Evolutionary conservation across 2,329 filamentous ascomycete genomes (phyloP).

Genomic region (Paecilomyces sp.): DNA sequence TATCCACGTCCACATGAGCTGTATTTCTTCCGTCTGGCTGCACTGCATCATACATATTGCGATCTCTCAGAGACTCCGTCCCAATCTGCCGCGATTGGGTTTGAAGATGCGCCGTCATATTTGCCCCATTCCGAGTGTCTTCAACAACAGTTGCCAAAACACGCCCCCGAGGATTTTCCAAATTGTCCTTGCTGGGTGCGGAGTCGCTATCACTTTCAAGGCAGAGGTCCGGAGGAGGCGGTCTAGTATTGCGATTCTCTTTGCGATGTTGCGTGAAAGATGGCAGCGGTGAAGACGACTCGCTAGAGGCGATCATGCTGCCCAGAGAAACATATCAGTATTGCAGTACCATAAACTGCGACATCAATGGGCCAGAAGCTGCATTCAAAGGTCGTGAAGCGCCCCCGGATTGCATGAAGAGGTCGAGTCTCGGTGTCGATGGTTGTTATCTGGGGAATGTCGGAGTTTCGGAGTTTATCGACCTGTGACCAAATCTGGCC

Average conservation of each 20-base stretch:
- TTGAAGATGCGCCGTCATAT: not conserved
- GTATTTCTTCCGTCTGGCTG: not conserved
- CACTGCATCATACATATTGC: not conserved
- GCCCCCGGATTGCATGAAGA: not conserved
- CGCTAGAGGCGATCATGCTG: not conserved
- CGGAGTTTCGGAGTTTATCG: not conserved
- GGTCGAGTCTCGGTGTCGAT: not conserved
- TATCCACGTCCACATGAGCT: not conserved
- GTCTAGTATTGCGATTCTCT: not conserved
- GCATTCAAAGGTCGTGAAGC: not conserved
- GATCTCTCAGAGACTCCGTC: not conserved
- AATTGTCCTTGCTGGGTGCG: not conserved
- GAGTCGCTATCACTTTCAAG: not conserved
- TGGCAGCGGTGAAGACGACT: not conserved
- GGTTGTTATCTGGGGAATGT: not conserved
- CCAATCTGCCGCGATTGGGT: not conserved
- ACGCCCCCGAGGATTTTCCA: not conserved
- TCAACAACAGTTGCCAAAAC: not conserved
- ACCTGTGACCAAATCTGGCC: not conserved
- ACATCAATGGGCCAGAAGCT: not conserved
- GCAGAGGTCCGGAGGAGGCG: not conserved
- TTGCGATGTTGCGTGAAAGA: not conserved
- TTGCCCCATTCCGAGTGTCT: not conserved
- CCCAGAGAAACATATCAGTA: not conserved
- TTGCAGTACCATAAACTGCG: not conserved